Evolutionary conservation across 495 filamentous ascomycete genomes (phyloP).

Genomic region (Daldinia decipiens): DNA sequence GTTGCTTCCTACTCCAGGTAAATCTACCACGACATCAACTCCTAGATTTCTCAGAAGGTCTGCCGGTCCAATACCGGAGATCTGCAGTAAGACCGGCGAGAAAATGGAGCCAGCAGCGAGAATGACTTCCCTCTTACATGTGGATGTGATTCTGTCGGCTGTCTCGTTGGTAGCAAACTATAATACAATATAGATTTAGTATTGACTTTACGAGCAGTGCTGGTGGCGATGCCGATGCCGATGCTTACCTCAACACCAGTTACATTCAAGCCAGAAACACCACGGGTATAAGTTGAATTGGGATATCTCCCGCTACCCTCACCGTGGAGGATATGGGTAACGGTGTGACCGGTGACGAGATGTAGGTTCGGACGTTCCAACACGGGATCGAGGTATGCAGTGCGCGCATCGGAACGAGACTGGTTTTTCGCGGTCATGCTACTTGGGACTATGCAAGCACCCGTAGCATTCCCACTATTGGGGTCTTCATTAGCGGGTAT

Average conservation of each 20-base stretch:
- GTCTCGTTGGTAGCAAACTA: constrained; percentile 43
- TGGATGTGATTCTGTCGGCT: constrained; percentile 26
- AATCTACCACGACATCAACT: constrained; percentile 47
- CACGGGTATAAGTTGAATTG: constrained; percentile 50
- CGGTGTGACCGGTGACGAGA: constrained; percentile 57
- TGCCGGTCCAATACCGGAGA: constrained; percentile 64
- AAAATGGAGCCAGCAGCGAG: constrained; percentile 63
- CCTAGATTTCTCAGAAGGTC: constrained; percentile 43
- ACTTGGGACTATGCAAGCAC: constrained; percentile 59
- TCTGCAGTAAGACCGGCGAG: constrained; percentile 64
- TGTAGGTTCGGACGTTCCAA: constrained; percentile 57
- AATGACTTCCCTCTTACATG: constrained; percentile 59
- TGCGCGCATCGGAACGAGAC: constrained; percentile 63
- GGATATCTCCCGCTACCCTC: constrained; percentile 40
- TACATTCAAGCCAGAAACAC: constrained; percentile 42
- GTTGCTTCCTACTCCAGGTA: constrained; percentile 57
- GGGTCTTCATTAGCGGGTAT: constrained; percentile 58
- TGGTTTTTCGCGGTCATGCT: constrained; percentile 58
- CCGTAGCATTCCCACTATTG: constrained; percentile 59
- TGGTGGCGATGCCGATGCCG: constrained; percentile 11
- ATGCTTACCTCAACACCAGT: constrained; percentile 28
- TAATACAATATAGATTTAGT: constrained; percentile 25
- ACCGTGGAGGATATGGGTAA: constrained; percentile 52
- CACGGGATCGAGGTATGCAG: constrained; percentile 56
- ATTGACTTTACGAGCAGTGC: constrained; percentile 12